Base-by-base conservation (phyloP, 257 asterid genomes). In the Rubia yunnanensis region DNA sequence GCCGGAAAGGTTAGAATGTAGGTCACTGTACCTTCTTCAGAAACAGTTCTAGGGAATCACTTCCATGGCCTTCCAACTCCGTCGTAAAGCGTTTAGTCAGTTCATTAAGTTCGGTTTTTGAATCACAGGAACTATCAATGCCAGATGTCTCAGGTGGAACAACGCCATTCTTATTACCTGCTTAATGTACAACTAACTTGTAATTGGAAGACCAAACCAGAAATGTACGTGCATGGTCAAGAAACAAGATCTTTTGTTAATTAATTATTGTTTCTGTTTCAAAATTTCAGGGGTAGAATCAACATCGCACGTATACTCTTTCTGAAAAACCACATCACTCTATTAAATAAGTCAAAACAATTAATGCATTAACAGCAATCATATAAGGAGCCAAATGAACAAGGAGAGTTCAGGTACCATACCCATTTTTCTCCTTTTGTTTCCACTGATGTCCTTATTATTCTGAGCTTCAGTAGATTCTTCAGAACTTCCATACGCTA, bases 371-470 rank as follows among this genome's bases (percentile, higher is more conserved):
- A 26, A 52, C 20, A 20, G 35, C 10, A 57, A 39, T 44, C 34
- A 63, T 13, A 63, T 26, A 10, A 38, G 55, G 36, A 23, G 23
- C 48, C 46, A 18, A 31, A 5, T 32, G 26, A 28, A 31, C 48
- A 27, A 58, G 31, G 60, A 31, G 34, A 27, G 1, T 18, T 10
- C 65, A 17, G 14, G 17, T n/a, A n/a, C n/a, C 53, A 48, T 66
- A 75, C 95, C 96, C 78, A 72, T 74, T 85, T 89, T 92, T 73
- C 98, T 89, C 78, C 86, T 87, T 77, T 92, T 81, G 84, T 82
- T 74, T 70, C 79, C 95, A 74, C 77, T 80, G 48, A 63, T 75
- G 63, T 82, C 86, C 26, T 55, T 61, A 28, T 14, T 7, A 46
- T 73, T 77, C 62, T 76, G 79, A 17, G 67, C 72, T 69, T 70